These are phyloP conservation scores for Penicillium sp. DNA, from an alignment of 2,329 filamentous ascomycete genomes.

Conservation along the genomic window DNA sequence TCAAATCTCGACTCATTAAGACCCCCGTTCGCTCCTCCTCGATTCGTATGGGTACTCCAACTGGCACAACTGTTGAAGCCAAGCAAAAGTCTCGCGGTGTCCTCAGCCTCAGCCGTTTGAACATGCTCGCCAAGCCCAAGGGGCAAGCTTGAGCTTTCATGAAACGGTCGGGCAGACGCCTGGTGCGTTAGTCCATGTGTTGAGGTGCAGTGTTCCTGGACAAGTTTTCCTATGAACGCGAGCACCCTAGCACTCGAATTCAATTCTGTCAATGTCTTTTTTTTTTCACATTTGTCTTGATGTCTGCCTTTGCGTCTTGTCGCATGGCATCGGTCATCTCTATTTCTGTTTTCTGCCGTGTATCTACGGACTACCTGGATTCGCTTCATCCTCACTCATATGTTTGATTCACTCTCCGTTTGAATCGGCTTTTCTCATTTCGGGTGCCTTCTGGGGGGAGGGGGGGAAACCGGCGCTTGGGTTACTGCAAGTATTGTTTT, in stretches of 20 bases:
- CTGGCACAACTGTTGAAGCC: slow-evolving; percentile 34
- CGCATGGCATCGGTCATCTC: slow-evolving; percentile 5
- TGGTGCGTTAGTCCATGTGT: slow-evolving; percentile 14
- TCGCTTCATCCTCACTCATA: background rate
- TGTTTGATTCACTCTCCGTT: slow-evolving; percentile 3
- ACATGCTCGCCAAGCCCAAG: slow-evolving; percentile 52
- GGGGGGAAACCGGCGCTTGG: slow-evolving; percentile 8
- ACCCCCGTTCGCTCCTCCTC: slow-evolving; percentile 34
- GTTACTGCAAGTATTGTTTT: slow-evolving; percentile 9
- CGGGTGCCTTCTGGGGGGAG: background rate
- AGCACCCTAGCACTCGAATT: background rate
- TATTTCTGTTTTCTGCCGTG: slow-evolving; percentile 15
- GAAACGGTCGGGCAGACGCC: slow-evolving; percentile 4
- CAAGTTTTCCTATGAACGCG: background rate
- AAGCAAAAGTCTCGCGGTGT: slow-evolving; percentile 33
- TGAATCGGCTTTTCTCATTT: slow-evolving; percentile 6
- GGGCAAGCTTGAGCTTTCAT: slow-evolving; percentile 31
- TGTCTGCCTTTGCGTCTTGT: slow-evolving; percentile 3
- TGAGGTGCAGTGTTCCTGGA: slow-evolving; percentile 2
- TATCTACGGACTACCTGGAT: slow-evolving; percentile 17
- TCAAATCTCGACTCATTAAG: slow-evolving; percentile 35
- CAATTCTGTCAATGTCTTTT: slow-evolving; percentile 3
- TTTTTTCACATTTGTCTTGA: background rate
- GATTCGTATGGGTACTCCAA: slow-evolving; percentile 30
- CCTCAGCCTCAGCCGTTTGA: slow-evolving; percentile 50